Conservation (phyloP, 192 early-diverging fungal genomes). For the Cladochytrium replicatum region DNA sequence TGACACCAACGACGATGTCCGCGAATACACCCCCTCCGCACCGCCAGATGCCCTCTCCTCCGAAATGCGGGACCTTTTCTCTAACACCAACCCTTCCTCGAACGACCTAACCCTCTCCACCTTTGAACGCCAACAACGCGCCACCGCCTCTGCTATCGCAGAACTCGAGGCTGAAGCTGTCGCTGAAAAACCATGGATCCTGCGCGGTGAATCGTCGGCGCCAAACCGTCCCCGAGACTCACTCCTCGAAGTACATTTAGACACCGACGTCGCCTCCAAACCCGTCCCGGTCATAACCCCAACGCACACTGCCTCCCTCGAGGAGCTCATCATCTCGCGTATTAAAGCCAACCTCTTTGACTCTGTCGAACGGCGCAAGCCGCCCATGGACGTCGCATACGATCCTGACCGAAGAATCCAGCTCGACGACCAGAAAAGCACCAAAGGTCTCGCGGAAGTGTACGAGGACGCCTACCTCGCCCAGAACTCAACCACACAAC, state of each 20-base stretch:
- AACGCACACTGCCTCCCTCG: slow-evolving; percentile 74
- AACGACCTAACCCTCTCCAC: slow-evolving; percentile 42
- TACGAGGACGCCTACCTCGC: slow-evolving; percentile 87
- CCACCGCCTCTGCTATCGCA: slow-evolving; percentile 60
- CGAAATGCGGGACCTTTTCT: slow-evolving; percentile 16
- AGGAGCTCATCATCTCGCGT: slow-evolving; percentile 88
- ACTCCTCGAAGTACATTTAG: slow-evolving; percentile 85
- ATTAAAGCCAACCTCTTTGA: slow-evolving; percentile 84
- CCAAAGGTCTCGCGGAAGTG: slow-evolving; percentile 79
- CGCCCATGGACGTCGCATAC: slow-evolving; percentile 51
- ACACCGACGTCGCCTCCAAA: slow-evolving; percentile 82
- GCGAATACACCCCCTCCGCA: slow-evolving; percentile 13
- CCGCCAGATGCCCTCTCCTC: neutral
- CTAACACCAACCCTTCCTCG: too few species aligned
- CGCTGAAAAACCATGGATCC: slow-evolving; percentile 76
- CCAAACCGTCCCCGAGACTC: slow-evolving; percentile 83
- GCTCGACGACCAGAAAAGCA: slow-evolving; percentile 74
- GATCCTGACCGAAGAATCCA: slow-evolving; percentile 61
- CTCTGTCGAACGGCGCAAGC: slow-evolving; percentile 80
- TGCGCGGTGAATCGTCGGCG: slow-evolving; percentile 75
- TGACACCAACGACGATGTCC: slow-evolving; percentile 42
- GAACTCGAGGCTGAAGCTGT: slow-evolving; percentile 81
- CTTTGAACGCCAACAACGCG: slow-evolving; percentile 70
- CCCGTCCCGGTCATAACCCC: slow-evolving; percentile 92
- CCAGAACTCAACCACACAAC: slow-evolving; percentile 19